Conservation (phyloP, 306 rosid genomes). For the Cajanus cajan region DNA sequence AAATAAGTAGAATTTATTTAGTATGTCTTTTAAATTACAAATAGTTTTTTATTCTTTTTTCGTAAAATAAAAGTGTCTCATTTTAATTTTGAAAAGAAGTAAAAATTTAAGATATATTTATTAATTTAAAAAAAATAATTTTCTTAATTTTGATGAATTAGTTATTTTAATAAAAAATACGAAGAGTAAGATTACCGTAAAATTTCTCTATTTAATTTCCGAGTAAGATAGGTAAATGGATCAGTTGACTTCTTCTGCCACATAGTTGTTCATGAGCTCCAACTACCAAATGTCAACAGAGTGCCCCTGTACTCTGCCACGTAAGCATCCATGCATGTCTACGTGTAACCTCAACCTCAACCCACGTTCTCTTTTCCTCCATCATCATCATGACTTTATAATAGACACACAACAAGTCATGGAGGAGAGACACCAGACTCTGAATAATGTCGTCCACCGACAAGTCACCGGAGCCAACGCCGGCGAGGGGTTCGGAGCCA, state of each 20-base stretch:
- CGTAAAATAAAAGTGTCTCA: too few species aligned
- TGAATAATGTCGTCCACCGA: slow-evolving; percentile 32
- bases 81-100: too few species aligned
- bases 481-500: slow-evolving; percentile 10
- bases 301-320: background rate
- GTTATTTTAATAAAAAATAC: too few species aligned
- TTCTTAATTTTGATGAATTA: too few species aligned
- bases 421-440: background rate
- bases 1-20: too few species aligned
- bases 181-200: too few species aligned
- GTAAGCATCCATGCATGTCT: slow-evolving; percentile 12
- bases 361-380: slow-evolving; percentile 1
- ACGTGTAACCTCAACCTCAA: slow-evolving; percentile 29
- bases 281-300: slow-evolving; percentile 18
- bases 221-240: background rate
- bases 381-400: background rate
- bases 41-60: too few species aligned
- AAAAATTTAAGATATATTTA: too few species aligned
- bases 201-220: background rate
- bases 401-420: too few species aligned
- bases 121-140: too few species aligned
- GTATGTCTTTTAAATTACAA: too few species aligned
- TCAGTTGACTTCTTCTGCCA: background rate
- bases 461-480: slow-evolving; percentile 35
- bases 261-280: background rate